Evolutionary conservation across 164 flowering plant species (phyloP).

Genomic region (Tetracentron sinense): DNA sequence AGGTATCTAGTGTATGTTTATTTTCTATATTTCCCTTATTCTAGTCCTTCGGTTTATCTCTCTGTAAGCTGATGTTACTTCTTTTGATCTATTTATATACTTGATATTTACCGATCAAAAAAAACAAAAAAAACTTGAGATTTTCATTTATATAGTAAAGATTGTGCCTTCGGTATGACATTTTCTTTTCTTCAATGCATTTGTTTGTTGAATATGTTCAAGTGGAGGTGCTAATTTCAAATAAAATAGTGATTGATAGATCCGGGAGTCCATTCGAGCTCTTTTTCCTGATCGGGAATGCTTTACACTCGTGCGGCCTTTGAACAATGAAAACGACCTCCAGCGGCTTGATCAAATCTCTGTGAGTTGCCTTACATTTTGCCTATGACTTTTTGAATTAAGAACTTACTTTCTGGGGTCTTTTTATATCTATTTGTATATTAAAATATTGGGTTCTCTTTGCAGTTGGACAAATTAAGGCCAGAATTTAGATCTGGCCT

Average conservation of each 20-base stretch:
- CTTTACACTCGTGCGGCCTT: slow-evolving; percentile 89
- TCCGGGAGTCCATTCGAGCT: slow-evolving; percentile 93
- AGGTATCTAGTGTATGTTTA: too few species aligned
- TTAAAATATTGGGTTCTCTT: slow-evolving; percentile 1
- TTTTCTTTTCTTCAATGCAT: background rate
- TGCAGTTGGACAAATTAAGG: slow-evolving; percentile 80
- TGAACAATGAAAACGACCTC: slow-evolving; percentile 79
- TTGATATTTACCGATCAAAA: too few species aligned
- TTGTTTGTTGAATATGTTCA: background rate
- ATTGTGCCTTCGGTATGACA: too few species aligned
- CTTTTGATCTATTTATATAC: too few species aligned
- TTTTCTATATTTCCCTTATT: too few species aligned
- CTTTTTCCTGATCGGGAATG: slow-evolving; percentile 98
- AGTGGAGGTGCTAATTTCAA: slow-evolving; percentile 22
- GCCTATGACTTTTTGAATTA: background rate
- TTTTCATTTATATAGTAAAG: too few species aligned
- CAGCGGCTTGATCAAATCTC: slow-evolving; percentile 86
- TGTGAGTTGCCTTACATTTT: slow-evolving; percentile 62
- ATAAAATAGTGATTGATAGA: slow-evolving; percentile 37
- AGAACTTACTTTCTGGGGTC: background rate
- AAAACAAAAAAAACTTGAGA: too few species aligned
- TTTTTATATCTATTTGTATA: background rate
- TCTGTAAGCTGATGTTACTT: too few species aligned
- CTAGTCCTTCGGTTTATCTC: too few species aligned
- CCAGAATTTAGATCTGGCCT: slow-evolving; percentile 93